Base-by-base conservation (phyloP, 2,329 filamentous ascomycete genomes). In the Dryadomyces sulphureus region DNA sequence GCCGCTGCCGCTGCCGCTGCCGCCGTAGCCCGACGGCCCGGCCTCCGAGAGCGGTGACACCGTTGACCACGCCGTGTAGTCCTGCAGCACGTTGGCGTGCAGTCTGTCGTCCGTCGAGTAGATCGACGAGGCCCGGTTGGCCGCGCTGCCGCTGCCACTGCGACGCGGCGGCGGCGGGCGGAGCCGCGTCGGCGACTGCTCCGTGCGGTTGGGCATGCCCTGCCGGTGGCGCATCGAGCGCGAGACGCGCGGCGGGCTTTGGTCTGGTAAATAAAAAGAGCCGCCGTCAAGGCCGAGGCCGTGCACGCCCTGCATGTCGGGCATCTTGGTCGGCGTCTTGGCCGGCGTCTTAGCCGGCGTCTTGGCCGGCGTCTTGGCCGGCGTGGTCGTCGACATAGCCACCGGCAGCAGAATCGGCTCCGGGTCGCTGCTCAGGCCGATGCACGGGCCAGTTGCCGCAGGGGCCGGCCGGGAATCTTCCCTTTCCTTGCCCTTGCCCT, bases 51-150 rank as follows among this genome's bases (percentile, higher is more conserved):
- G 32, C 0, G 48, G 49, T 20, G 49, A 51, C 34, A 48, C 48
- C 7, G 46, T 27, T 5, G 49, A 35, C 53, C 52, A 53, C 6
- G 48, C 41, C 17, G 51, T 36, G 21, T 50, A 52, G 11, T 52
- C 53, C 39, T 49, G 50, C 19, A 52, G n/a, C 17, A 50, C 38
- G 21, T 50, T 51, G 11, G 51, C 53, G 36, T 49, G 50, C 19
- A 52, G 38, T 1, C 50, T 30, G 3, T 54, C 52, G 16, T 61
- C 57, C 35, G 56, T 55, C 0, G 60, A 62, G 41, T 63, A 64
- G 27, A 54, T 44, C 9, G 60, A 62, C 7, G 59, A 57, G 6
- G 56, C 49, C 16, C 56, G 52, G 17, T 56, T 49, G 8, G 41
- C 34, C 16, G 11, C 17, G 34, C 34, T 36, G 34, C 11, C 17